Conservation (phyloP, 2,329 filamentous ascomycete genomes). For the Rasamsonia emersonii region DNA sequence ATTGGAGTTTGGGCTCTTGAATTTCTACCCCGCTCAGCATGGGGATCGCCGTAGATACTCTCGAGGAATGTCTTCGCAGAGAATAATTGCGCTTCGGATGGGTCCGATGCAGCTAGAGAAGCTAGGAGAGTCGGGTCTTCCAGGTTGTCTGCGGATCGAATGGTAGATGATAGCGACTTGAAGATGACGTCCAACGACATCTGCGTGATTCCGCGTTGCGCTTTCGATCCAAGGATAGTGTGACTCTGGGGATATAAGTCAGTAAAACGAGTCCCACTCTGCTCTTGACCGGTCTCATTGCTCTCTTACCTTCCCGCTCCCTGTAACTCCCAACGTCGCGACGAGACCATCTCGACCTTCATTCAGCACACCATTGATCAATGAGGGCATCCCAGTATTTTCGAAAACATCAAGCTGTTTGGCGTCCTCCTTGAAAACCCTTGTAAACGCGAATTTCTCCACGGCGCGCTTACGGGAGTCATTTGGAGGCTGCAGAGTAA, state of each 20-base stretch:
- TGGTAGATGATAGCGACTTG: slow-evolving; percentile 63
- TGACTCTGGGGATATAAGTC: slow-evolving; percentile 57
- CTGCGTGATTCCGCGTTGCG: slow-evolving; percentile 82
- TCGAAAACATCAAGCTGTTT: slow-evolving; percentile 81
- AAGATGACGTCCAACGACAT: slow-evolving; percentile 86
- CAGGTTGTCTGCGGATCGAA: slow-evolving; percentile 51
- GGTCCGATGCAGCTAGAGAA: slow-evolving; percentile 67
- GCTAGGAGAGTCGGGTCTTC: slow-evolving; percentile 56
- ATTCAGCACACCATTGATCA: slow-evolving; percentile 74
- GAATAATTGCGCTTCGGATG: slow-evolving; percentile 70
- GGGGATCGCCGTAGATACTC: slow-evolving; percentile 59
- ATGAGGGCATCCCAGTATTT: slow-evolving; percentile 61
- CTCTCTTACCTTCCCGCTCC: slow-evolving; percentile 74
- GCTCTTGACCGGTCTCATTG: slow-evolving; percentile 2
- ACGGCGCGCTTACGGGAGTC: slow-evolving; percentile 78
- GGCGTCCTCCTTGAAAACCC: slow-evolving; percentile 81
- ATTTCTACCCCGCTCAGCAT: slow-evolving; percentile 48
- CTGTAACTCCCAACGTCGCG: slow-evolving; percentile 87
- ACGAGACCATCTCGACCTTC: slow-evolving; percentile 83
- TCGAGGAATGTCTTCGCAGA: slow-evolving; percentile 72
- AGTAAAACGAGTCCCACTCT: too few relatives aligned
- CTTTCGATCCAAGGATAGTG: slow-evolving; percentile 83
- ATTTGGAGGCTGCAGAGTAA: slow-evolving; percentile 69
- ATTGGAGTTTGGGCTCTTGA: slow-evolving; percentile 63
- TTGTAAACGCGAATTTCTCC: slow-evolving; percentile 90